phyloP scores from a whole-genome alignment of 257 asterid genomes.

The Rehmannia glutinosa region DNA sequence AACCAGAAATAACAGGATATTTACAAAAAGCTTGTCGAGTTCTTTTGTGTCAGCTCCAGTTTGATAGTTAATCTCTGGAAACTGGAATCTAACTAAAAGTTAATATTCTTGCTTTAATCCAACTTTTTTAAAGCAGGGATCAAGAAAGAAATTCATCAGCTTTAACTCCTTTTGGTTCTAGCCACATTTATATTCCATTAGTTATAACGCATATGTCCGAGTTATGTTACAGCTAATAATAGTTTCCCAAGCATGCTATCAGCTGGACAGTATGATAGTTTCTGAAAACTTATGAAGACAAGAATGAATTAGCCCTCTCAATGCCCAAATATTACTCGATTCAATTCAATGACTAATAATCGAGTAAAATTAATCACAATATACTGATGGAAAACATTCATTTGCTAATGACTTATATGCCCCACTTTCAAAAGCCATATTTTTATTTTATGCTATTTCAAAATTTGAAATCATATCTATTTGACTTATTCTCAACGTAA shows the following conservation, averaged over 20 bases:
- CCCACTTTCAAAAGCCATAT: too few relatives aligned
- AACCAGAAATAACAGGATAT: background rate
- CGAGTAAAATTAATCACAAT: background rate
- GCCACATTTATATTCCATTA: background rate
- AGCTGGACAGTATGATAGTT: background rate
- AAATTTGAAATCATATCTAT: too few relatives aligned
- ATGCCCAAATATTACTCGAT: background rate
- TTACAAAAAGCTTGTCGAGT: background rate
- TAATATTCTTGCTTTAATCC: background rate
- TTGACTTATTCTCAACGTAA: too few relatives aligned
- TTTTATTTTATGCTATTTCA: too few relatives aligned
- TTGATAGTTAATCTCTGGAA: background rate
- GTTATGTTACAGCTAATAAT: background rate
- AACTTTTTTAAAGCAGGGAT: background rate
- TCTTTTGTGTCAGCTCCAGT: background rate
- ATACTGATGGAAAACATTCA: too few relatives aligned
- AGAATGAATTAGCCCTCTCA: background rate
- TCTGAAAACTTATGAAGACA: conserved; percentile 2
- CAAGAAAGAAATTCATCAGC: background rate
- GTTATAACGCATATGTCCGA: background rate
- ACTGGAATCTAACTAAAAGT: conserved; percentile 6
- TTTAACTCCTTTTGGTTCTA: background rate
- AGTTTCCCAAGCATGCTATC: conserved; percentile 7
- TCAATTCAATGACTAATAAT: background rate
- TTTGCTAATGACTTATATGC: too few relatives aligned